These are phyloP conservation scores for Oryza longistaminata DNA, from an alignment of 176 grass and related monocot genomes.

Conservation along the genomic window DNA sequence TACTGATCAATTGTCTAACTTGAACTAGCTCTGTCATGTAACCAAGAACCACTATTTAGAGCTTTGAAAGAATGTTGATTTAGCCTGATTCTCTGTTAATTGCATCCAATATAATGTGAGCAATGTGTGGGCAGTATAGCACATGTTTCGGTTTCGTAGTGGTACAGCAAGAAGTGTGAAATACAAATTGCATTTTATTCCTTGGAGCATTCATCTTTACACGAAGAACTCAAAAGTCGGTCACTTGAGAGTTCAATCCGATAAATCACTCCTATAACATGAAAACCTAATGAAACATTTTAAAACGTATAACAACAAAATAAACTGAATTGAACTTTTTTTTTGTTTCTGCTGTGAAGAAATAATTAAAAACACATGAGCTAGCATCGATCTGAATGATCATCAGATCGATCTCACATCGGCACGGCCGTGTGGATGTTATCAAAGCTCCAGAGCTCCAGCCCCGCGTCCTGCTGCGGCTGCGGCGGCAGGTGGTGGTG, in stretches of 20 bases:
- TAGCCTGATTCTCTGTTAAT: too few relatives aligned
- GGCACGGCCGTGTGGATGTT: constrained; percentile 19
- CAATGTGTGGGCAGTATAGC: too few relatives aligned
- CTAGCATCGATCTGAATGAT: neutral
- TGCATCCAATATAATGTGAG: too few relatives aligned
- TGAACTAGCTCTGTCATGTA: neutral
- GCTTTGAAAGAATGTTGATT: neutral
- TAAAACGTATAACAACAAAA: neutral
- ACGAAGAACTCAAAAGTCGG: neutral
- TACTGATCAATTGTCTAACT: neutral
- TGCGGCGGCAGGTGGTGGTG: constrained; percentile 1
- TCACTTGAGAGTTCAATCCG: neutral
- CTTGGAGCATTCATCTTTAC: constrained; percentile 28
- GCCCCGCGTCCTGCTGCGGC: neutral
- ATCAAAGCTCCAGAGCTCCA: constrained; percentile 51
- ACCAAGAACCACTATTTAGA: neutral
- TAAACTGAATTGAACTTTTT: neutral
- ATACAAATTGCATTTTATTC: constrained; percentile 27
- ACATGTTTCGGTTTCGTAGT: neutral
- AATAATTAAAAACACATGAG: neutral
- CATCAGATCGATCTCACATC: neutral
- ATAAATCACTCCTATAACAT: constrained; percentile 10
- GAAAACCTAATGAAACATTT: neutral
- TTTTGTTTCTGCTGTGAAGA: neutral
- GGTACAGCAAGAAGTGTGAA: too few relatives aligned